phyloP scores from a whole-genome alignment of 2,329 filamentous ascomycete species.

The Aspergillus calidoustus region DNA sequence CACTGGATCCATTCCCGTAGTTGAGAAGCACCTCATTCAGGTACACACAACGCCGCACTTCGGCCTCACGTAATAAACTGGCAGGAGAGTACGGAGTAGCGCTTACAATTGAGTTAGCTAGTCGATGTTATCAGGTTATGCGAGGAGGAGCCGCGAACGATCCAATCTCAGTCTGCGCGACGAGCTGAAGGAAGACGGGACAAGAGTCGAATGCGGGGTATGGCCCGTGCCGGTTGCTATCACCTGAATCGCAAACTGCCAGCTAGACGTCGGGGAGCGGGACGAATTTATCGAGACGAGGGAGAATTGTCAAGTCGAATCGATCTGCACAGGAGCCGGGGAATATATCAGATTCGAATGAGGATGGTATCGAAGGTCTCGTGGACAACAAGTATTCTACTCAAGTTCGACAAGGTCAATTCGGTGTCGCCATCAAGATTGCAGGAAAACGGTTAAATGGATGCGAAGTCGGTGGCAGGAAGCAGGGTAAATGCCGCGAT shows the following conservation, averaged over 20 bases:
- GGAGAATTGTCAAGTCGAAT: not conserved
- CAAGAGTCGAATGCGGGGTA: conserved; percentile 24
- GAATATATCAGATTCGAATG: not conserved
- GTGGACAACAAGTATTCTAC: not conserved
- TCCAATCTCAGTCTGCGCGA: conserved; percentile 11
- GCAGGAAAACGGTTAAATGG: not conserved
- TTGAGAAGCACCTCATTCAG: not conserved
- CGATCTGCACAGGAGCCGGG: not conserved
- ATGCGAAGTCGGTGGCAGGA: not conserved
- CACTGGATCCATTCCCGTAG: not conserved
- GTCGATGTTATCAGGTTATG: conserved; percentile 1
- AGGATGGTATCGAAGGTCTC: not conserved
- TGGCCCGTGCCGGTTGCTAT: conserved; percentile 20
- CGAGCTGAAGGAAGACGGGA: conserved; percentile 12
- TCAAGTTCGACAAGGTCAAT: conserved; percentile 6
- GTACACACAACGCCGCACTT: not conserved
- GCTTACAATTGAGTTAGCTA: conserved; percentile 18
- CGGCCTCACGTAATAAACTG: not conserved
- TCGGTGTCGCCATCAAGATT: not conserved
- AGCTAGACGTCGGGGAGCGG: conserved; percentile 6
- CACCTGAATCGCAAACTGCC: conserved; percentile 12
- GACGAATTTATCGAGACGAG: not conserved
- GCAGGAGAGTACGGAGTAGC: not conserved
- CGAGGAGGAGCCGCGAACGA: conserved; percentile 2
- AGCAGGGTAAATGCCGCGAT: not conserved